phyloP scores from a whole-genome alignment of 495 filamentous ascomycete genomes.

The Trichoderma gamsii region DNA sequence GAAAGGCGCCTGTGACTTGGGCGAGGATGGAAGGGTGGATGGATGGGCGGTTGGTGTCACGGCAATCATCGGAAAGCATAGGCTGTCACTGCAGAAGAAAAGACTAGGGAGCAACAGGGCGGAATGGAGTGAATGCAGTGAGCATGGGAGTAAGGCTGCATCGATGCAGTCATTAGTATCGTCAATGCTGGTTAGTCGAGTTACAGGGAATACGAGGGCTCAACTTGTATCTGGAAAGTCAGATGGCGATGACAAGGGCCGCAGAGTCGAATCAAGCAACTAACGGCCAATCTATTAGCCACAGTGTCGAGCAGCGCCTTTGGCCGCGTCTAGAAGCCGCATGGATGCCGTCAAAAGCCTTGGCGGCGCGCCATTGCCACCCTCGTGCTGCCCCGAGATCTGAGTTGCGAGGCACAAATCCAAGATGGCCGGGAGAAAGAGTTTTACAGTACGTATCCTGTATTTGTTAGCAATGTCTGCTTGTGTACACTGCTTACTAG shows the following conservation, averaged over 20 bases:
- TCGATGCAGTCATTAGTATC: too few relatives aligned
- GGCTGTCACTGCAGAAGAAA: background rate
- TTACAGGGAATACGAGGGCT: too few relatives aligned
- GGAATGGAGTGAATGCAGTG: too few relatives aligned
- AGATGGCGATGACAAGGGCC: background rate
- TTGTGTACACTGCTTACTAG: too few relatives aligned
- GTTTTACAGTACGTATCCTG: too few relatives aligned
- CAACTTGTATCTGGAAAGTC: background rate
- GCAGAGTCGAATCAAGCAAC: background rate
- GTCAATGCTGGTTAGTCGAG: too few relatives aligned
- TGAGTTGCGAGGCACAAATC: constrained; percentile 2
- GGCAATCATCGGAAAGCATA: constrained; percentile 5
- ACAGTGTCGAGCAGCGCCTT: background rate
- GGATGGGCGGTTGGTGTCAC: background rate
- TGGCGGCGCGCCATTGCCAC: background rate
- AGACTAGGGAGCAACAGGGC: too few relatives aligned
- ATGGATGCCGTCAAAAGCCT: background rate
- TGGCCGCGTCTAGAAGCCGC: background rate
- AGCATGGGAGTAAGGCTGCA: too few relatives aligned
- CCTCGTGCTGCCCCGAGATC: background rate
- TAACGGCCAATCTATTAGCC: background rate
- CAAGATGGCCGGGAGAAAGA: background rate
- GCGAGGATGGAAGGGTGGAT: background rate
- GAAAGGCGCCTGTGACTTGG: background rate
- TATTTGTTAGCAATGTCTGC: too few relatives aligned